phyloP scores from a whole-genome alignment of 1,284 basidiomycete species.

The Tilletia indica region DNA sequence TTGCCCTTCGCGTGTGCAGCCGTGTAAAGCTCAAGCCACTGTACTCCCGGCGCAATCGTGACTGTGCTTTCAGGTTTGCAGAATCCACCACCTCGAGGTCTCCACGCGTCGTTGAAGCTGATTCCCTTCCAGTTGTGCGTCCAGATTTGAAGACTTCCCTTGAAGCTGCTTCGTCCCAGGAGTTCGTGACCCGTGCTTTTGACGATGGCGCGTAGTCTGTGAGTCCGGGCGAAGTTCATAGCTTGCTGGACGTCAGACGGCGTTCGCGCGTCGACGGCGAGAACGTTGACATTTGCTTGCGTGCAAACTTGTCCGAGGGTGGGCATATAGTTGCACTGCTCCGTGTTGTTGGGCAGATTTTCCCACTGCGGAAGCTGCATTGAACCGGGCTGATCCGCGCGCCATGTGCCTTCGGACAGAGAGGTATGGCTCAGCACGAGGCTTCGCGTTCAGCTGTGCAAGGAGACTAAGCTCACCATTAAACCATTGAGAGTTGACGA shows the following conservation, averaged over 20 bases:
- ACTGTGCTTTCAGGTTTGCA: not conserved
- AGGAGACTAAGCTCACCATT: not conserved
- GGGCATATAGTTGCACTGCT: constrained; percentile 10
- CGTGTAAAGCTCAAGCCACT: constrained; percentile 17
- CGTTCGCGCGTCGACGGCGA: constrained; percentile 15
- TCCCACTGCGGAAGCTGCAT: constrained; percentile 17
- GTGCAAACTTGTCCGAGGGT: constrained; percentile 6
- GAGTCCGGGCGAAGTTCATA: not conserved
- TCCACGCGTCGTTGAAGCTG: constrained; percentile 5
- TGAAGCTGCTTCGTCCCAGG: not conserved
- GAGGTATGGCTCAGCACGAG: not conserved
- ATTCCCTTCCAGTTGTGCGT: constrained; percentile 17
- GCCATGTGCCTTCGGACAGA: not conserved
- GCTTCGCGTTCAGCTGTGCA: too few relatives aligned
- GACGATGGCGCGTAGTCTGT: constrained; percentile 5
- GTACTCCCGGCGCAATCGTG: constrained; percentile 6
- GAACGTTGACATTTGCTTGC: constrained; percentile 9
- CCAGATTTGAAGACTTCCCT: constrained; percentile 15
- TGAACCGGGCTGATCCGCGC: constrained; percentile 13
- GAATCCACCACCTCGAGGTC: not conserved
- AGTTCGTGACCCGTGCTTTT: constrained; percentile 14
- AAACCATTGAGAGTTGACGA: constrained; percentile 1
- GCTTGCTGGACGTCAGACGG: not conserved
- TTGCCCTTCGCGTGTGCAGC: constrained; percentile 8
- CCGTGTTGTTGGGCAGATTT: not conserved